A percentile compares a stretch with the other conserved stretches of the same genome.
Conservation (phyloP, 495 filamentous ascomycete species). For the Penicillium dipodomyicola region DNA sequence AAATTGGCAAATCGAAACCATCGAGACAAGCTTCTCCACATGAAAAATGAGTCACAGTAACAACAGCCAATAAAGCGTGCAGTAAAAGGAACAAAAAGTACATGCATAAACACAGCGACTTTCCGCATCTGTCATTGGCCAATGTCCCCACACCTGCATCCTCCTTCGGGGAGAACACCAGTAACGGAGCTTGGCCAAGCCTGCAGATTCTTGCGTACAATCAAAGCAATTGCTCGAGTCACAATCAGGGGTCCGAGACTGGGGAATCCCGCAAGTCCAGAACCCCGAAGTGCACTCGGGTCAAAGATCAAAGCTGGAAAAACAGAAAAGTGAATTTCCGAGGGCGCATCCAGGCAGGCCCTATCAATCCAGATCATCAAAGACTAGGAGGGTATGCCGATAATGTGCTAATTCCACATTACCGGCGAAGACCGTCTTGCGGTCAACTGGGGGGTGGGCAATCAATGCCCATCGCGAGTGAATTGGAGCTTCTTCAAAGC, state of each 20-base stretch:
- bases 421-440: constrained; percentile 20
- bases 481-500: constrained; percentile 18
- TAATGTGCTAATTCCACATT: constrained; percentile 1
- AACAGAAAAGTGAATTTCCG: constrained; percentile 7
- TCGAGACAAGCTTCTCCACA: constrained; percentile 15
- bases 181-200: constrained; percentile 17
- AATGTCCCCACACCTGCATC: constrained; percentile 3
- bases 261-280: background rate
- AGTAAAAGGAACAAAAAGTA: constrained; percentile 1
- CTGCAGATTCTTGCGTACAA: constrained; percentile 10
- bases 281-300: constrained; percentile 2
- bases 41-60: constrained; percentile 21
- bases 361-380: constrained; percentile 10
- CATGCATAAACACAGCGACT: constrained; percentile 20
- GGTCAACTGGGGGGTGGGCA: constrained; percentile 14
- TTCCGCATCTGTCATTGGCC: constrained; percentile 20
- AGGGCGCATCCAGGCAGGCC: constrained; percentile 26
- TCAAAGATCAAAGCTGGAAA: constrained; percentile 10
- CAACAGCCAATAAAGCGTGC: constrained; percentile 17
- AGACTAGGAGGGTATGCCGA: constrained; percentile 1
- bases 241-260: constrained; percentile 4
- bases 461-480: constrained; percentile 17
- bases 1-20: constrained; percentile 1
- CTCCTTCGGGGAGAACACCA: constrained; percentile 7
- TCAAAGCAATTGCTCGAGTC: constrained; percentile 7